Evolutionary conservation across 2,329 filamentous ascomycete species (phyloP), one percentile per base, ranked within the genome.

Genomic region (Rachicladosporium sp.): DNA sequence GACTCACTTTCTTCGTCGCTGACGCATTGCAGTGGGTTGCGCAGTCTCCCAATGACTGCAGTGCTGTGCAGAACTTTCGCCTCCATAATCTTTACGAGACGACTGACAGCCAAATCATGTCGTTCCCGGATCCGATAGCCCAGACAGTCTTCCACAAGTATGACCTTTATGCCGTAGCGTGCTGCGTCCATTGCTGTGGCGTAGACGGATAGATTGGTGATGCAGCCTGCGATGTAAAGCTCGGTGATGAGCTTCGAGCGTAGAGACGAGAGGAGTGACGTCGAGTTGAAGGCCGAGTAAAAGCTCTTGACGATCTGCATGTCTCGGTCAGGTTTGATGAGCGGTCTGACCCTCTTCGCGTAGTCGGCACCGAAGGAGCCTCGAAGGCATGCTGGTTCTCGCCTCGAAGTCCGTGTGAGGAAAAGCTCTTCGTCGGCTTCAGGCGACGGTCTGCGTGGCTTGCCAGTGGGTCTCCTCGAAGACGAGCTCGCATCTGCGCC

Each of bases 111-210:
- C 46, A 75, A 69, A 33, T 74, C 66, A 50, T 93, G 86, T 33
- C 85, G 76, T 11, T 67, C 60, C 42, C 78, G 74, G 50, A 69
- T 78, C 35, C 84, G 76, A 54, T 80, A 94, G 8, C 88, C 88
- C 40, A 93, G 76, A 58, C 88, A 95, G 57, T 96, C 87, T 38
- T 91, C 80, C 31, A 96, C 67, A 9, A 96, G 67, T 4, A 82
- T 91, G 53, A 95, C 85, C n/a, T 76, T 70, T 53, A 93, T 78
- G 4, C 88, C 91, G 59, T 95, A 82, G 12, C 82, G 76, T 2
- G 85, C 88, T 8, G 89, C 91, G 55, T 95, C 91, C 46, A 93
- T 70, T 3, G 87, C 87, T 1, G 89, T 95, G 6, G 91, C 89
- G 56, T 91, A 87, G 35, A 96, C 79, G 29, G 87, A 88, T 29